A percentile compares a stretch with the other conserved stretches of the same genome.
Evolutionary conservation across 2,329 filamentous ascomycete genomes (phyloP).

Genomic region (Hymenoscyphus occultus): DNA sequence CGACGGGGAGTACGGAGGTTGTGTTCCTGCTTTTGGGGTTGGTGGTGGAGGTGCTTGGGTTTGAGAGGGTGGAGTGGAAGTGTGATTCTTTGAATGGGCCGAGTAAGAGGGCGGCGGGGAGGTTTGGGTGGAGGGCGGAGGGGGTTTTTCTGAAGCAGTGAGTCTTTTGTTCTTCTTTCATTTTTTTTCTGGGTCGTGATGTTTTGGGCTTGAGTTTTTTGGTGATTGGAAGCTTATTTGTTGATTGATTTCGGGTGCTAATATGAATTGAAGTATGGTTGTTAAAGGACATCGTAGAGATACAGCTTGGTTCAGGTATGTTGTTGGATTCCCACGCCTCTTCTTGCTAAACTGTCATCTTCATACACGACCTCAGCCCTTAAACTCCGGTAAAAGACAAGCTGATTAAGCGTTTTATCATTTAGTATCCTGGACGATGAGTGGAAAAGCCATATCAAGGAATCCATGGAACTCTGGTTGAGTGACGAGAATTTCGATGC

Average conservation of each 20-base stretch:
- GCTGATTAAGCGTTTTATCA: not conserved
- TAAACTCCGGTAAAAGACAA: not conserved
- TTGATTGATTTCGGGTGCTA: not conserved
- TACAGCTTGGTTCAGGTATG: slow-evolving; percentile 51
- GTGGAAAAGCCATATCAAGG: slow-evolving; percentile 46
- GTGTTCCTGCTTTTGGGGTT: slow-evolving; percentile 54
- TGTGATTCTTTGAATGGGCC: slow-evolving; percentile 54
- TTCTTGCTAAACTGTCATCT: not conserved
- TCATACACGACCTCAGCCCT: not conserved
- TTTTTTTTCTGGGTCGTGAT: too few relatives aligned
- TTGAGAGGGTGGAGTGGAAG: slow-evolving; percentile 62
- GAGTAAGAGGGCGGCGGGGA: slow-evolving; percentile 51
- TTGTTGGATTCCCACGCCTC: not conserved
- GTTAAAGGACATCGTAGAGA: slow-evolving; percentile 55
- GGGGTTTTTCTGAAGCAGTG: slow-evolving; percentile 58
- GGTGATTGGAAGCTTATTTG: not conserved
- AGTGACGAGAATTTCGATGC: slow-evolving; percentile 53
- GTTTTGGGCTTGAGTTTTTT: not conserved
- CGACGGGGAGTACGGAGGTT: slow-evolving; percentile 54
- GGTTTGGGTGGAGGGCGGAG: slow-evolving; percentile 58
- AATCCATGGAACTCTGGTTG: slow-evolving; percentile 54
- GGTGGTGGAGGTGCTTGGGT: slow-evolving; percentile 52
- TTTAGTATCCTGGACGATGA: slow-evolving; percentile 54
- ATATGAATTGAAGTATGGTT: slow-evolving; percentile 42
- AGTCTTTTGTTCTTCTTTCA: slow-evolving; percentile 3